Base-by-base conservation (phyloP, 2,329 filamentous ascomycete genomes). In the Fusarium sp. region DNA sequence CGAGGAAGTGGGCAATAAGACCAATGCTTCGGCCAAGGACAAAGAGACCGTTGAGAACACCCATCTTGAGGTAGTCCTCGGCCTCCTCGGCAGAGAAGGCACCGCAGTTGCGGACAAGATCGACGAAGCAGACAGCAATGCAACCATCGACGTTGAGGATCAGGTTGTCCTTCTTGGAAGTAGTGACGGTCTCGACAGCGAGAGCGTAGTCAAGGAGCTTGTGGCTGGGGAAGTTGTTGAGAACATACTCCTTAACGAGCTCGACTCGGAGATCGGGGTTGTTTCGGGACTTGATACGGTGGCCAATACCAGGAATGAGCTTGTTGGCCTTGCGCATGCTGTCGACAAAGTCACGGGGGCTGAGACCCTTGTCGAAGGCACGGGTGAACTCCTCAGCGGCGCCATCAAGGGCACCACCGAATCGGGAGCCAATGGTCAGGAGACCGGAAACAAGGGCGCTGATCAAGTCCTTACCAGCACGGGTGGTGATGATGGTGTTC, bases 401-500 rank as follows among this genome's bases (percentile, higher is more conserved):
- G 77, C 96, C 96, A 80, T 99, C 96, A 73, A 98, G 92, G 73
- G 96, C 96, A 91, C 96, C 96, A 90, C 96, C 96, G 83, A 99
- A 99, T 72, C 96, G 93, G 65, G 95, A 98, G 80, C 96, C 96
- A 79, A 99, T 99, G 78, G 96, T 99, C 81, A 99, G 87, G 59
- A 99, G 93, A 94, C 96, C 96, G 78, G 93, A 93, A 63, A 99
- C 96, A 71, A 99, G 89, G 50, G 96, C 93, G 78, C 91, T 95
- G 87, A 99, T 98, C 76, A 99, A 87, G 82, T 99, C 96, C 89
- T 99, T 99, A 83, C 96, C 96, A 72, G 96, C 96, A 93, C 96
- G 93, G 67, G 96, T 99, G 71, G 96, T 99, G 83, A 99, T 98
- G 83, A 99, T 99, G 82, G 96, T 99, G 92, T 99, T 99, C 96